Evolutionary conservation across 257 asterid genomes (phyloP), one percentile per base, ranked within the genome.

Genomic region (Solanum appendiculatum): DNA sequence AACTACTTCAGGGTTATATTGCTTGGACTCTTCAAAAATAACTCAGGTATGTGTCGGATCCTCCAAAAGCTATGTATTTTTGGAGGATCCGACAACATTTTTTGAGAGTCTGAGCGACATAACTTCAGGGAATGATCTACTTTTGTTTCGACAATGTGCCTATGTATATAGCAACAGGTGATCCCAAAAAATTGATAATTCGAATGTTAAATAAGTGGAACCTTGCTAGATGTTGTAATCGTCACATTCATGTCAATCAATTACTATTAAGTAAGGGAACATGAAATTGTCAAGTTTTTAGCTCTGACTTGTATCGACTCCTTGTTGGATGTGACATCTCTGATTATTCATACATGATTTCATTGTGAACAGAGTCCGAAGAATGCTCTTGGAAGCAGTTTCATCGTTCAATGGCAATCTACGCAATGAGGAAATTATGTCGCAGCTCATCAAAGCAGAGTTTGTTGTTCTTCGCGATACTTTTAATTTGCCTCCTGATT

Each of bases 351-450:
- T 88, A 84, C 96, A 95, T 98, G 98, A 96, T 89, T 88, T 93
- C 72, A 90, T 94, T 56, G 99, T 95, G 82, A 93, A 94, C 85
- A 90, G 92, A 75, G 97, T 93, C 58, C 90, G 98, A 4, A 88
- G 91, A 48, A 66, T 88, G 10, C 91, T 95, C 72, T 95, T 73
- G 36, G 91, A 91, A 46, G 86, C 90, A 39, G 84, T 94, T 91
- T 93, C 97, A 54, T 88, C 93, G 25, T 93, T 92, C 86, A 31
- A 86, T 20, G 95, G 94, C 58, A 60, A 90, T 56, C 56, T 87
- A 31, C 92, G 88, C 74, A 87, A 89, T 78, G 93, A 88, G 39
- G 91, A 92, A 31, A 92, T 91, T 86, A 18, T 89, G 85, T 72
- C 60, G 10, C 90, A 77, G 46, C 91, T 96, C 36, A 88, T 92